Evolutionary conservation across 1,139 yeast species (phyloP), one percentile per base, ranked within the genome.

Genomic region (Yamadazyma trypodendri): DNA sequence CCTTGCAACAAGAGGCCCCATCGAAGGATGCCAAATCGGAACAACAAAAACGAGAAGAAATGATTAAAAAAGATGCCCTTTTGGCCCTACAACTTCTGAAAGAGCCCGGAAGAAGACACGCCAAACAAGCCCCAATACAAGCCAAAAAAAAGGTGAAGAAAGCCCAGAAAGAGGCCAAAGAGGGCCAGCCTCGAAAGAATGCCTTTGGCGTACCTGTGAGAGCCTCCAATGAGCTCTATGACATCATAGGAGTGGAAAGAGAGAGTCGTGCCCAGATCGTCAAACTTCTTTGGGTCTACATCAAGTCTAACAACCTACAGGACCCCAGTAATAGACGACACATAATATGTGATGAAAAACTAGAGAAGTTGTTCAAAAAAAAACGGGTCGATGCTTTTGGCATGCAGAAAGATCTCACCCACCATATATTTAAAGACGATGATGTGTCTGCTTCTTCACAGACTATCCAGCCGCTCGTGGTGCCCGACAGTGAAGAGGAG

Each of bases 251-350:
- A 1, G 59, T 51, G n/a, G 57, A 56, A 4, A 52, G 60, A 39
- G 54, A 75, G 38, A 73, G 87, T 2, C 64, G 95, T 48, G 83
- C 94, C 0, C 83, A 82, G 52, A 81, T 83, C 20, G 90, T 84
- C 23, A 84, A 84, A 49, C 63, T 61, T 34, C 61, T 86, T 15
- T 87, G 96, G 96, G 75, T 68, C 10, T 80, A 87, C 55, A 84
- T 87, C 46, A 84, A 81, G 52, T 73, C 59, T 16, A 56, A 82
- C 42, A 60, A 77, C 35, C 61, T 87, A 30, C 96, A 86, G 54
- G 79, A 84, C 49, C 87, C 90, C 1, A 56, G 64, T 1, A 87
- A 86, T 56, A 73, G 74, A 46, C 65, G 94, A 41, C 79, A 77
- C 42, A 82, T 87, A 15, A 15, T 75, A 6, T 85, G 94, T 54